A percentile compares a stretch with the other conserved stretches of the same genome.
Evolutionary conservation across 2,329 filamentous ascomycete species (phyloP).

Genomic region (Colletotrichum sp.): DNA sequence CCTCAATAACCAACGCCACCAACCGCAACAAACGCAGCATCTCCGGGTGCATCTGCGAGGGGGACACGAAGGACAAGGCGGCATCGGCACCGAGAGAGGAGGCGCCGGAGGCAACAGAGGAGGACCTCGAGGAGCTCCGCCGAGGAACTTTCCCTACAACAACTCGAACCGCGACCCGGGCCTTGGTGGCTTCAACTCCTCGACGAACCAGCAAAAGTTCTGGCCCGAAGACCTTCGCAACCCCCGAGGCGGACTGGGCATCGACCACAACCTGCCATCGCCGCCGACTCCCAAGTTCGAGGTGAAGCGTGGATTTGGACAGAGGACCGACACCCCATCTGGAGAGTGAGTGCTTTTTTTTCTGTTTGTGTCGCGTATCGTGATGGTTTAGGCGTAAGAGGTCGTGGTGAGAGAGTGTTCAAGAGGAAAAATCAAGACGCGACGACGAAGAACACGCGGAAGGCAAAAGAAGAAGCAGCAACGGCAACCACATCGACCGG

Average conservation of each 20-base stretch:
- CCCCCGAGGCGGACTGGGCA: slow-evolving; percentile 1
- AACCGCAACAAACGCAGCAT: background rate
- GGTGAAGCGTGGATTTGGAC: background rate
- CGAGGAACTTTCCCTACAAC: background rate
- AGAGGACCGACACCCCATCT: background rate
- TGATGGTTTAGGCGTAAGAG: background rate
- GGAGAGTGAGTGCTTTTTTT: background rate
- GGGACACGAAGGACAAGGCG: background rate
- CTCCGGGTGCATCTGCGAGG: background rate
- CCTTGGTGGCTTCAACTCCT: background rate
- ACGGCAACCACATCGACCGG: background rate
- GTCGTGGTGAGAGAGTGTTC: background rate
- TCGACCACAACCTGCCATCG: background rate
- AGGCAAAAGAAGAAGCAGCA: background rate
- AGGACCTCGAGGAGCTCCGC: background rate
- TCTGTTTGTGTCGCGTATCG: background rate
- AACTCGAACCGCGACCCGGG: background rate
- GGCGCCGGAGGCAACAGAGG: background rate
- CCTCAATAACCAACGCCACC: background rate
- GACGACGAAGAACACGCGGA: background rate
- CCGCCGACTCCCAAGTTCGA: background rate
- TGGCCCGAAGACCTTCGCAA: slow-evolving; percentile 14
- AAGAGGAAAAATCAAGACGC: background rate
- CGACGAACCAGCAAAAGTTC: slow-evolving; percentile 5
- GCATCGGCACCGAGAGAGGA: background rate